Evolutionary conservation across 2,329 filamentous ascomycete species (phyloP), one percentile per base, ranked within the genome.

Genomic region (Anisogramma anomala): DNA sequence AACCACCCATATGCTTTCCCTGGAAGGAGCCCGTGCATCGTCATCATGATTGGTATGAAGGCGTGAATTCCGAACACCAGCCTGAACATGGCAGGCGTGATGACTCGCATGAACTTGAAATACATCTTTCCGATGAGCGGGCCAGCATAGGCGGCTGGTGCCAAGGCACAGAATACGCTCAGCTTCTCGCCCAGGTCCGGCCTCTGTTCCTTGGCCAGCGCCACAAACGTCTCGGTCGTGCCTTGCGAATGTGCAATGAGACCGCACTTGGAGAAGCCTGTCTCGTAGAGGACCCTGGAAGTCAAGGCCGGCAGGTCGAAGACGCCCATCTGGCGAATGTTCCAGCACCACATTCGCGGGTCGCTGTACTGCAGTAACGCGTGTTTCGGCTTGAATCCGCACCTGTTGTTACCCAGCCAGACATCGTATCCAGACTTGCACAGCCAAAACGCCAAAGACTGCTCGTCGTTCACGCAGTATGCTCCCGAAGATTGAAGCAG

Each of bases 271-370:
- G 75, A 67, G 53, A 93, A 94, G 0, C 82, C 80, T 0, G 88
- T 95, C 61, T 93, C 82, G 28, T 70, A 71, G 2, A 94, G 69
- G 1, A 95, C 84, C 5, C 84, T 77, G 0, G 82, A 84, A 1
- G 83, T 73, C 25, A 95, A 69, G 0, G 88, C 87, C 0, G 88
- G 73, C 3, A 96, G 70, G 56, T 96, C 89, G 55, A 93, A 77
- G 1, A 88, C 80, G 3, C 87, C 89, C 83, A 95, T 93, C 55
- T 94, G 85, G 0, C 84, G 77, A 41, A 95, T 93, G 50, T 94
- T 94, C 89, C 89, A 96, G 30, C 80, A 78, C 89, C 89, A 95
- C 84, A 95, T 93, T 22, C 87, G 75, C 1, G 89, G 88, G 55
- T 96, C 89, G 3, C 66, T 65, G 49, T 82, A 78, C 2, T 74